Base-by-base conservation (phyloP, 306 rosid species). In the Vigna hirtella region DNA sequence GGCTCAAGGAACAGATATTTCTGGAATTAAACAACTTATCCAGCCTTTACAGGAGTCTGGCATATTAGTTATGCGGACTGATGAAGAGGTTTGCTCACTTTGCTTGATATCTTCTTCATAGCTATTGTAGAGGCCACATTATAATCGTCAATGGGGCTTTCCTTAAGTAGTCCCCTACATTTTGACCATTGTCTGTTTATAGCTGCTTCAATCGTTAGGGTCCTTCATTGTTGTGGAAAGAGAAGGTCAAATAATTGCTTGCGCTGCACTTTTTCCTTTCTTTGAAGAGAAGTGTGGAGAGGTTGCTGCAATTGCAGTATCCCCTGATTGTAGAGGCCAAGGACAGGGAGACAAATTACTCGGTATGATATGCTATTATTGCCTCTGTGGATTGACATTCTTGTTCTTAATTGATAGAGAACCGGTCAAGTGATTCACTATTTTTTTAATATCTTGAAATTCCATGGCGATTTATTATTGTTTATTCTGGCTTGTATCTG, bases 301-400 rank as follows among this genome's bases (percentile, higher is more conserved):
- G 88, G 87, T 90, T 72, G 95, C 94, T 77, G 91, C 95, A 36
- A 85, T 92, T 67, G 94, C 90, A 40, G 95, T 92, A 79, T 88
- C 94, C 76, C 85, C 97, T 0, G 93, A 92, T 69, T 90, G 97
- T 70, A 91, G 85, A 38, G 94, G 94, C 72, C 91, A 90, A 81
- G 97, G 97, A 38, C 95, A 90, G 63, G 95, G 97, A 48, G 94
- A 92, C 76, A 90, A 90, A 77, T 83, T 92, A 83, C 95, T 92
- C 49, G 97, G 95, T 92, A 90, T 43, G 82, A 8, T 53, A 49
- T 76, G 36, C 52, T 48, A 62, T 34, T 14, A 48, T 70, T 77
- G 47, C 76, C 57, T 74, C 15, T 62, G 8, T 53, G 13, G 57
- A 42, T 61, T 73, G 17, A 59, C 7, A 16, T 26, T 36, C 58